These are phyloP conservation scores for Acanthamoeba lenticulata DNA, from an alignment of 208 protist genomes.

Conservation along the genomic window DNA sequence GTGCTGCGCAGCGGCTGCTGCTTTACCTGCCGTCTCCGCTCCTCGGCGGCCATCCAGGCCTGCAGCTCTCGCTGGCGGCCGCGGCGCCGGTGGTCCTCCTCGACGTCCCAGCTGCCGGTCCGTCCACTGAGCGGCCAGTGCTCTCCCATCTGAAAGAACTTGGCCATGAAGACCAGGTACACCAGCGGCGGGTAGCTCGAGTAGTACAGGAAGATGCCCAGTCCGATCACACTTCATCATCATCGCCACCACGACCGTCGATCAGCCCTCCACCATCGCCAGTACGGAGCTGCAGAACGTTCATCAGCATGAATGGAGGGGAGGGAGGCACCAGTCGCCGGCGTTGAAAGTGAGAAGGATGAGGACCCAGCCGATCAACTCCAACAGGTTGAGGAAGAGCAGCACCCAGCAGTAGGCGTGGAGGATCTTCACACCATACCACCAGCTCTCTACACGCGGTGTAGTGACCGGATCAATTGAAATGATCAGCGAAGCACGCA, in stretches of 20 bases:
- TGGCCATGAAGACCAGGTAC: constrained; percentile 38
- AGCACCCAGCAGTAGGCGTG: background rate
- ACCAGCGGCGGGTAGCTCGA: background rate
- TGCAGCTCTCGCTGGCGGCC: background rate
- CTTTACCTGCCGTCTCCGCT: background rate
- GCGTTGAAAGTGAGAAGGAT: background rate
- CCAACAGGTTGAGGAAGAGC: background rate
- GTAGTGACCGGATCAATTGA: background rate
- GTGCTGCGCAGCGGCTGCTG: too few relatives aligned
- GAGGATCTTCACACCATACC: background rate
- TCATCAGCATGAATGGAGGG: too few relatives aligned
- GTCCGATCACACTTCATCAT: background rate
- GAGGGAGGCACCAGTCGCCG: constrained; percentile 47
- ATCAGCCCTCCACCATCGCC: too few relatives aligned
- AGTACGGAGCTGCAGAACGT: too few relatives aligned
- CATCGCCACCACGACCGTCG: background rate
- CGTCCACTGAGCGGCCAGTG: constrained; percentile 39
- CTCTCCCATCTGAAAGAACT: constrained; percentile 21
- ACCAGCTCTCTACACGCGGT: background rate
- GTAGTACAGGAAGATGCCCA: constrained; percentile 50
- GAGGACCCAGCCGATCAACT: background rate
- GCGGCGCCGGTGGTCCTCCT: background rate
- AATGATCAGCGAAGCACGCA: too few relatives aligned
- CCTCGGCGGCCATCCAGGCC: background rate
- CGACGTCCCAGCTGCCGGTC: background rate